Conservation (phyloP, 306 rosid species). For the Heteromeles arbutifolia region DNA sequence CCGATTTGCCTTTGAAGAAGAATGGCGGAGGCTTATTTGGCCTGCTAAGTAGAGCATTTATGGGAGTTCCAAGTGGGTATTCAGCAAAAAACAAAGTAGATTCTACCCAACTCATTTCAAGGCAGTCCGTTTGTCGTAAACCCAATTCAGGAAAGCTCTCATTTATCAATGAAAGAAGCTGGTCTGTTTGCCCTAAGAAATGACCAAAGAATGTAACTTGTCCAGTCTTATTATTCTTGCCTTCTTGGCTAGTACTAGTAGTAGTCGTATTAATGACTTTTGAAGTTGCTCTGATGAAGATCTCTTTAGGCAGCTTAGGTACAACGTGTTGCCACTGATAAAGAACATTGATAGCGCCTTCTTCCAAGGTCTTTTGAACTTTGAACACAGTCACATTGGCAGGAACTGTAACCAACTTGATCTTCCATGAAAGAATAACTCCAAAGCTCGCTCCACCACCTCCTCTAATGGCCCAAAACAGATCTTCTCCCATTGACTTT, state of each 20-base stretch:
- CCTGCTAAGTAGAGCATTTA: neutral
- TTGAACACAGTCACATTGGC: conserved; percentile 17
- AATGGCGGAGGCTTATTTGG: neutral
- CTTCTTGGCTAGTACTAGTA: neutral
- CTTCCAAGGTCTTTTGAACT: neutral
- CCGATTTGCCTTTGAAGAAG: neutral
- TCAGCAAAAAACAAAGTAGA: neutral
- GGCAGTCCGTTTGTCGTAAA: neutral
- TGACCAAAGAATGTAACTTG: neutral
- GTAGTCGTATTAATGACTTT: neutral
- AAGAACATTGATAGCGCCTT: conserved; percentile 4
- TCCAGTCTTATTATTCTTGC: neutral
- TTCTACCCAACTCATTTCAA: conserved; percentile 15
- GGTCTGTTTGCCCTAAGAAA: neutral
- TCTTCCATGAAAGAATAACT: conserved; percentile 27
- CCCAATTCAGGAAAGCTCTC: conserved; percentile 2
- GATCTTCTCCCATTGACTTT: conserved; percentile 34
- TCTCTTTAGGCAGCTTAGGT: conserved; percentile 4
- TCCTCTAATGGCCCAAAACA: conserved; percentile 42
- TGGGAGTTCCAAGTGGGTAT: neutral
- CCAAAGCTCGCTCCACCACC: conserved; percentile 36
- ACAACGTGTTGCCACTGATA: conserved; percentile 22
- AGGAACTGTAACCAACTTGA: conserved; percentile 19
- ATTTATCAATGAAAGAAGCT: neutral
- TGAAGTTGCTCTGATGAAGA: conserved; percentile 8